A percentile compares a stretch with the other conserved stretches of the same genome.
Evolutionary conservation across 1,284 basidiomycete genomes (phyloP).

Genomic region (Wallemia ichthyophaga): DNA sequence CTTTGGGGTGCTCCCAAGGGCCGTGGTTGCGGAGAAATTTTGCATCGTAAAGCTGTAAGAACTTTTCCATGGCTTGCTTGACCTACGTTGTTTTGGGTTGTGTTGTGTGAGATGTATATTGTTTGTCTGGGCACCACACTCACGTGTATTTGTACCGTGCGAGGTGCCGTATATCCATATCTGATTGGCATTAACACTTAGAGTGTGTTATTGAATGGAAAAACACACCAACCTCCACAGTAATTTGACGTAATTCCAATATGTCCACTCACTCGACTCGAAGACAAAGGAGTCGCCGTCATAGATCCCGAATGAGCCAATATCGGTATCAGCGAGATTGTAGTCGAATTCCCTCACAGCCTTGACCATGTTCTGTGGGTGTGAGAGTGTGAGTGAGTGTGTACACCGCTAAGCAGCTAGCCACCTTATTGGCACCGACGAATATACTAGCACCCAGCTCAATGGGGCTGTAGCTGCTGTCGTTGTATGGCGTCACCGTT

Average conservation of each 20-base stretch:
- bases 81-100: not conserved
- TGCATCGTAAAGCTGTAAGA: not conserved
- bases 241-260: not conserved
- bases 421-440: not conserved
- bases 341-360: not conserved
- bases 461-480: not conserved
- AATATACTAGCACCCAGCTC: not conserved
- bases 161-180: not conserved
- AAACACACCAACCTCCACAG: not conserved
- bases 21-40: not conserved
- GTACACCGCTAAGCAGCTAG: not conserved
- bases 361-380: not conserved
- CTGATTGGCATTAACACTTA: not conserved
- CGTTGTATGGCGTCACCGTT: not conserved
- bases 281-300: not conserved
- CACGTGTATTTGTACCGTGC: not conserved
- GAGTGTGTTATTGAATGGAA: not conserved
- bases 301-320: not conserved
- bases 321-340: not conserved
- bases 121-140: not conserved
- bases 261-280: not conserved
- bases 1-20: not conserved
- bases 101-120: not conserved
- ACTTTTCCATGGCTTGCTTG: not conserved
- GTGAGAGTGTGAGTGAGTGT: not conserved